These are phyloP conservation scores for Amanita pallidorosea DNA, from an alignment of 768 basidiomycete species.

Conservation along the genomic window DNA sequence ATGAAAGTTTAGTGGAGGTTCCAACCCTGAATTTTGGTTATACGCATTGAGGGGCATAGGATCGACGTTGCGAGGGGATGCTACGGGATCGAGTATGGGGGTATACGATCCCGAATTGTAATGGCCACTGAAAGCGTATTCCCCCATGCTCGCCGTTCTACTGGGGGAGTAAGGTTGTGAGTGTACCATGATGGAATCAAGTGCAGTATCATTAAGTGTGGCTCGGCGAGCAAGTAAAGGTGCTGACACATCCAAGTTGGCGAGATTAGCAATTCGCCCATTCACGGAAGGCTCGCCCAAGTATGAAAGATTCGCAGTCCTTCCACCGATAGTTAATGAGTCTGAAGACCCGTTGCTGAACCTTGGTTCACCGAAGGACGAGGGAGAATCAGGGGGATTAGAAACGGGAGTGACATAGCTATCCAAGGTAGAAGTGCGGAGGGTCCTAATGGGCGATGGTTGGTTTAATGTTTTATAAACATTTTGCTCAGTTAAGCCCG, in stretches of 20 bases:
- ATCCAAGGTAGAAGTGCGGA: conserved; percentile 59
- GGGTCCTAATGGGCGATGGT: conserved; percentile 49
- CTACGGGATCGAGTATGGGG: conserved; percentile 9
- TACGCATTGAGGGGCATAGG: not conserved
- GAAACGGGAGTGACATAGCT: conserved; percentile 44
- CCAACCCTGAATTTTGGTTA: conserved; percentile 1
- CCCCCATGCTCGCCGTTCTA: conserved; percentile 18
- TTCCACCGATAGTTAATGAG: conserved; percentile 42
- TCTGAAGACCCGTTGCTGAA: conserved; percentile 66
- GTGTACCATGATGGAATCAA: conserved; percentile 25
- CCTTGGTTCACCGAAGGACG: conserved; percentile 53
- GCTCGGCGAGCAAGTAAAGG: conserved; percentile 24
- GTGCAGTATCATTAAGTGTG: conserved; percentile 26
- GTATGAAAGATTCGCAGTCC: conserved; percentile 26
- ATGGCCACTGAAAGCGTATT: conserved; percentile 23
- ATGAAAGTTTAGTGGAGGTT: not conserved
- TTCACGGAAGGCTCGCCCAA: conserved; percentile 19
- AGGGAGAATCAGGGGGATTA: conserved; percentile 55
- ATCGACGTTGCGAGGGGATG: conserved; percentile 10
- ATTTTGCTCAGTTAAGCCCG: conserved; percentile 21
- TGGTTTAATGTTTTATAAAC: conserved; percentile 49
- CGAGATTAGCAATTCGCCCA: conserved; percentile 10
- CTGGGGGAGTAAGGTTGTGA: conserved; percentile 18
- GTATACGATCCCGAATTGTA: conserved; percentile 21
- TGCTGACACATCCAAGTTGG: conserved; percentile 15